phyloP scores from a whole-genome alignment of 2,329 filamentous ascomycete species.

The Dothistroma pini region DNA sequence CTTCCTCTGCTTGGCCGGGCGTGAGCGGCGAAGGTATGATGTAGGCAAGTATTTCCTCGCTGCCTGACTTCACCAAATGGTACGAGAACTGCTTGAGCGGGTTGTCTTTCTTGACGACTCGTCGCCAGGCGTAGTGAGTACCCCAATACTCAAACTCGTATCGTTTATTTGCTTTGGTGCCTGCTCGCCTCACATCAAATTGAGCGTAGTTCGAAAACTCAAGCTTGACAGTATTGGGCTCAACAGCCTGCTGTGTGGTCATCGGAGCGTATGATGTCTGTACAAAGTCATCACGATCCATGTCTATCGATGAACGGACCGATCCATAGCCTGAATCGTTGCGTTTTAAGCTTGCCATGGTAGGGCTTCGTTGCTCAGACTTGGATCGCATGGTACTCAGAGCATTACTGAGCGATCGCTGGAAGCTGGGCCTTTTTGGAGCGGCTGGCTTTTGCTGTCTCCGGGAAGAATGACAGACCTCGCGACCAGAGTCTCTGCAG shows the following conservation, averaged over 20 bases:
- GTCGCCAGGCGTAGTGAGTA: conserved; percentile 77
- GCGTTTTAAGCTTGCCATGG: conserved; percentile 46
- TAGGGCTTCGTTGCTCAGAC: conserved; percentile 46
- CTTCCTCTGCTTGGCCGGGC: conserved; percentile 64
- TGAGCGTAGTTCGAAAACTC: conserved; percentile 98
- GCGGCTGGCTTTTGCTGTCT: conserved; percentile 58
- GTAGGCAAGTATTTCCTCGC: conserved; percentile 67
- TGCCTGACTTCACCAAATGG: conserved; percentile 69
- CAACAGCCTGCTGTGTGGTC: conserved; percentile 8
- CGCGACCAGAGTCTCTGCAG: conserved; percentile 85
- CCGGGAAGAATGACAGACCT: conserved; percentile 81
- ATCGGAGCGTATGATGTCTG: conserved; percentile 9
- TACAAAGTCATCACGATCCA: conserved; percentile 53
- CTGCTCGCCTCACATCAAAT: conserved; percentile 71
- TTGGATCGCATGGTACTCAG: conserved; percentile 55
- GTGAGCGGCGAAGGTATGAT: conserved; percentile 78
- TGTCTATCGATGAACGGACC: conserved; percentile 30
- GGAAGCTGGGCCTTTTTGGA: conserved; percentile 48
- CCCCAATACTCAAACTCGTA: conserved; percentile 98
- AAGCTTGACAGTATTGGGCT: conserved; percentile 69
- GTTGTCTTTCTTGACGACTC: conserved; percentile 65
- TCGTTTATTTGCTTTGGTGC: conserved; percentile 63
- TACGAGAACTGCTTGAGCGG: conserved; percentile 65
- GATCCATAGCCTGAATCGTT: conserved; percentile 58
- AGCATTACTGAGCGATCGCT: conserved; percentile 59